Conservation (phyloP, 169 alveolate genomes). For the Plasmodium sp. region DNA sequence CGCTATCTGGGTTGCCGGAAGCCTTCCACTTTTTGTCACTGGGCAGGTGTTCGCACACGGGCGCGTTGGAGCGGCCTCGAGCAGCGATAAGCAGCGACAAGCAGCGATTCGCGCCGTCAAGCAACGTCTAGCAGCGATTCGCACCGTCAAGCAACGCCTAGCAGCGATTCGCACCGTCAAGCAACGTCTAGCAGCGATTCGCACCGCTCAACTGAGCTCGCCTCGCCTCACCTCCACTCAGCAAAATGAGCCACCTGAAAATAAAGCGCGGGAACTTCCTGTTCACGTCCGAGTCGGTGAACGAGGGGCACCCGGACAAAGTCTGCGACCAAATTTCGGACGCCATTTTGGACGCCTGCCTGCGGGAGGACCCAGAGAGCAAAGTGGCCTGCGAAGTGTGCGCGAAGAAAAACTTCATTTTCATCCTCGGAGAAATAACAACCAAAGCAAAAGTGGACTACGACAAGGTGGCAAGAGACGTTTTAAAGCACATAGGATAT, state of each 20-base stretch:
- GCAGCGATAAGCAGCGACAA: background rate
- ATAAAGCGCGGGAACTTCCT: constrained; percentile 88
- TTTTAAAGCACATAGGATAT: constrained; percentile 93
- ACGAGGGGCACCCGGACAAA: constrained; percentile 99
- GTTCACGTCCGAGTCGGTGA: constrained; percentile 99
- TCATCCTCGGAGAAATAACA: constrained; percentile 98
- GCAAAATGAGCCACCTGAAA: constrained; percentile 46
- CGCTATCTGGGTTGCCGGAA: background rate
- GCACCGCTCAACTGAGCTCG: background rate
- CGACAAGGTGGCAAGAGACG: constrained; percentile 96
- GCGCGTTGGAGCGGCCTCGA: background rate
- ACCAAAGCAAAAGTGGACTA: constrained; percentile 92
- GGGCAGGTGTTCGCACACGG: background rate
- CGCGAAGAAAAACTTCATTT: constrained; percentile 94
- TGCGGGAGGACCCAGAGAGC: constrained; percentile 91
- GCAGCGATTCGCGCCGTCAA: no score
- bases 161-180: no score
- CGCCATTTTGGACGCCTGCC: constrained; percentile 99
- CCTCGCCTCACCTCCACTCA: background rate
- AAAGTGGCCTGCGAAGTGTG: constrained; percentile 97
- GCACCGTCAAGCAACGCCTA: no score
- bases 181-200: no score
- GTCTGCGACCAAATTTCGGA: constrained; percentile 99
- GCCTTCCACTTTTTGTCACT: background rate
- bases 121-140: no score